Evolutionary conservation across 345 rosid genomes (phyloP).

Genomic region (Garcia nutans): DNA sequence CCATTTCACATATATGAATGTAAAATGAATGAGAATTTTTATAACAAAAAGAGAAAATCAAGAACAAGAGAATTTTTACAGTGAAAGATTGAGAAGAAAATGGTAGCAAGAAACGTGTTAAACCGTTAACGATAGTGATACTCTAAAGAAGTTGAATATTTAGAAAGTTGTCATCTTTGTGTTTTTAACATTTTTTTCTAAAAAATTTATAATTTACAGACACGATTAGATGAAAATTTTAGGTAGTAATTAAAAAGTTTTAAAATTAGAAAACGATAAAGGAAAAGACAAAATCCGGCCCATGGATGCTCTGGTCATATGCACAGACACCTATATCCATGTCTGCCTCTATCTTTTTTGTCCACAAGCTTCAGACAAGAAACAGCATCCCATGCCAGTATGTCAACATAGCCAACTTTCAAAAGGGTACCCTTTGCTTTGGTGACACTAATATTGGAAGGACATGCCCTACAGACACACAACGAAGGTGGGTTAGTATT

Average conservation of each 20-base stretch:
- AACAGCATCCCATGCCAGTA: not conserved
- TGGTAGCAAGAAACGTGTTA: not conserved
- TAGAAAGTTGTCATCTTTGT: conserved; percentile 4
- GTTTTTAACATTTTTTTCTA: not conserved
- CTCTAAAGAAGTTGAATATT: not conserved
- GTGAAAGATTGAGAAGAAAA: not conserved
- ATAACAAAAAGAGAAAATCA: too few relatives aligned
- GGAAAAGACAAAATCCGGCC: conserved; percentile 28
- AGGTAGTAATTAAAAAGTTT: too few relatives aligned
- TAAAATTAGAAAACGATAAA: conserved; percentile 8
- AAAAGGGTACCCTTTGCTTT: not conserved
- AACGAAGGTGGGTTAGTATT: not conserved
- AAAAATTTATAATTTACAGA: not conserved
- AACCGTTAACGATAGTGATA: not conserved
- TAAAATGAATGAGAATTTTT: too few relatives aligned
- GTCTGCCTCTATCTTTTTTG: not conserved
- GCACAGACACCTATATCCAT: not conserved
- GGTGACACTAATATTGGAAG: not conserved
- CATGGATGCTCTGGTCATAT: conserved; percentile 14
- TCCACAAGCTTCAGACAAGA: not conserved
- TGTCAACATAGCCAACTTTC: too few relatives aligned
- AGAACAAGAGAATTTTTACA: too few relatives aligned
- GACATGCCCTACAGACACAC: not conserved
- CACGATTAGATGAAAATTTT: not conserved
- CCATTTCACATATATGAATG: too few relatives aligned